These are phyloP conservation scores for Botryotinia globosa DNA, from an alignment of 2,329 filamentous ascomycete species.

Conservation along the genomic window DNA sequence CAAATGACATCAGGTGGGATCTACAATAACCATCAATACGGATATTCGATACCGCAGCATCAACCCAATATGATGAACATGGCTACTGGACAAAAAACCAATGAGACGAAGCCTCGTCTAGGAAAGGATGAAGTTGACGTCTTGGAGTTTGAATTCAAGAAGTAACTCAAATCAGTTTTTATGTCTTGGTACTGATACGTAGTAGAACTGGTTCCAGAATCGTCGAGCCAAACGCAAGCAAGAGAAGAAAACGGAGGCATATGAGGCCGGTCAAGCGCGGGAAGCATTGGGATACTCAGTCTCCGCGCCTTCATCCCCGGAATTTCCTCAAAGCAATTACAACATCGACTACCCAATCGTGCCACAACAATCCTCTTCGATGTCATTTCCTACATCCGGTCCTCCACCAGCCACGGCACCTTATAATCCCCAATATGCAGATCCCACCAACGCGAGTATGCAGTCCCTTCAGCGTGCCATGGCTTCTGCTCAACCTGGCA, in stretches of 20 bases:
- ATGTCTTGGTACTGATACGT: slow-evolving; percentile 3
- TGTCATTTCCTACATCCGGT: slow-evolving; percentile 23
- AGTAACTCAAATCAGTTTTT: slow-evolving; percentile 30
- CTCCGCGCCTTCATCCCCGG: slow-evolving; percentile 35
- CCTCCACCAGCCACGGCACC: slow-evolving; percentile 32
- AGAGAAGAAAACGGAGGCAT: slow-evolving; percentile 54
- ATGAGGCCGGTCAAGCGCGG: slow-evolving; percentile 45
- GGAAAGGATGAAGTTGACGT: slow-evolving; percentile 59
- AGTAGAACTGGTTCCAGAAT: slow-evolving; percentile 68
- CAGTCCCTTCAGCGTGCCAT: slow-evolving; percentile 36
- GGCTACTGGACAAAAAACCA: slow-evolving; percentile 29
- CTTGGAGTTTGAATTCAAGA: slow-evolving; percentile 59
- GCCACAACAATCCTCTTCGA: slow-evolving; percentile 23
- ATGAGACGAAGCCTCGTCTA: slow-evolving; percentile 41
- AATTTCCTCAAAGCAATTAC: slow-evolving; percentile 29
- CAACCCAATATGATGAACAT: slow-evolving; percentile 39
- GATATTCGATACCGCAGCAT: slow-evolving; percentile 27
- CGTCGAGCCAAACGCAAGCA: slow-evolving; percentile 54
- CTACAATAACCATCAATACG: slow-evolving; percentile 26
- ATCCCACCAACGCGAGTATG: slow-evolving; percentile 32
- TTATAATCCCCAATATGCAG: slow-evolving; percentile 34
- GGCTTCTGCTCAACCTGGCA: slow-evolving; percentile 28
- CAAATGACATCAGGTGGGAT: slow-evolving; percentile 23
- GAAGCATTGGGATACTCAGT: slow-evolving; percentile 29
- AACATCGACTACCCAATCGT: slow-evolving; percentile 25